Evolutionary conservation across 1,284 basidiomycete species (phyloP).

Genomic region (Coriolopsis trogii): DNA sequence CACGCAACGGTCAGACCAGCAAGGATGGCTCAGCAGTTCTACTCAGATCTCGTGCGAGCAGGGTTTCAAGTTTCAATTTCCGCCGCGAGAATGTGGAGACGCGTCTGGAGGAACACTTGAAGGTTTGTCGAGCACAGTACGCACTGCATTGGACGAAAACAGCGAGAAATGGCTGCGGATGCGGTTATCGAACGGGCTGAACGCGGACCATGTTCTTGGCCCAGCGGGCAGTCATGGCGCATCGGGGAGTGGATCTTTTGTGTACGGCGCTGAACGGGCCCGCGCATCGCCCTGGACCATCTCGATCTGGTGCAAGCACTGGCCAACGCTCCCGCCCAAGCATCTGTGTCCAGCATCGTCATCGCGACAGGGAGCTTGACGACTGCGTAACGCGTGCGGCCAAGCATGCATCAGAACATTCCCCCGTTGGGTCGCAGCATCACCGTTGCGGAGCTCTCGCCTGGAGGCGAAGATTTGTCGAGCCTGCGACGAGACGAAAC

Average conservation of each 20-base stretch:
- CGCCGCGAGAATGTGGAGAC: no score
- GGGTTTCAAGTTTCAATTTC: no score
- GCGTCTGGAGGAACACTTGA: no score
- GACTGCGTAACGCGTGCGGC: conserved; percentile 9
- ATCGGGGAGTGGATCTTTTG: not conserved
- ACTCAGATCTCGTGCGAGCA: no score
- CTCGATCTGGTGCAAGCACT: not conserved
- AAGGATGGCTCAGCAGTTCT: no score
- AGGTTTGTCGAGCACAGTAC: no score
- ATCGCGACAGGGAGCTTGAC: conserved; percentile 23
- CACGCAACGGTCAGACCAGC: no score
- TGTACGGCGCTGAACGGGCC: no score
- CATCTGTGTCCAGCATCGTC: conserved; percentile 14
- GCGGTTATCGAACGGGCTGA: not conserved
- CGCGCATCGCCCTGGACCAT: not conserved
- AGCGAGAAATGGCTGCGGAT: not conserved
- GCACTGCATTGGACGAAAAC: no score
- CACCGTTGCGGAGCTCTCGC: conserved; percentile 8
- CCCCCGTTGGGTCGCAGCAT: conserved; percentile 13
- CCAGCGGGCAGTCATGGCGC: no score
- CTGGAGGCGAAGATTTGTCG: conserved; percentile 14
- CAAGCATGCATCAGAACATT: conserved; percentile 17
- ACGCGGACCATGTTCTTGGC: not conserved
- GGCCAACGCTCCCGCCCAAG: not conserved
- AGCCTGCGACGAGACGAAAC: conserved; percentile 24